phyloP scores from a whole-genome alignment of 495 filamentous ascomycete species.

The Cercophora samala region DNA sequence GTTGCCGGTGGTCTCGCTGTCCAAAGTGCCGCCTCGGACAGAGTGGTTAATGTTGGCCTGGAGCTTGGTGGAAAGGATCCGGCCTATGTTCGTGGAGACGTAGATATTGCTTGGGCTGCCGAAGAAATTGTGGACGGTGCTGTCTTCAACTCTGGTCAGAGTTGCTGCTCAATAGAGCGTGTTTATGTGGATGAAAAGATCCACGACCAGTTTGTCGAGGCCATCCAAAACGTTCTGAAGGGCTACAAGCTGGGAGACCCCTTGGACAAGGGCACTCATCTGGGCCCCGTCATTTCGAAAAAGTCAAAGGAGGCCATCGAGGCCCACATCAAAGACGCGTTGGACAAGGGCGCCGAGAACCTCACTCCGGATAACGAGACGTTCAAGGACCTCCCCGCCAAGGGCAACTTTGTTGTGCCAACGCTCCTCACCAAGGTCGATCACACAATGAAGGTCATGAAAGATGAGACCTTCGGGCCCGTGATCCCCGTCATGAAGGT shows the following conservation, averaged over 20 bases:
- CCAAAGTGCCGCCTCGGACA: constrained; percentile 75
- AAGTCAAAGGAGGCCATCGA: constrained; percentile 70
- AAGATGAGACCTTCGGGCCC: constrained; percentile 93
- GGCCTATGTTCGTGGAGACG: constrained; percentile 81
- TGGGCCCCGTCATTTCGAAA: constrained; percentile 86
- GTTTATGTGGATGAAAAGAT: constrained; percentile 86
- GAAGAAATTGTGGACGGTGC: constrained; percentile 92
- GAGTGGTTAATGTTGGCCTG: constrained; percentile 77
- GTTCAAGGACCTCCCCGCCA: constrained; percentile 62
- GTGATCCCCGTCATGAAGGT: constrained; percentile 95
- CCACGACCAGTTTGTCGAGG: constrained; percentile 74
- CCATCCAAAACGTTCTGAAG: constrained; percentile 74
- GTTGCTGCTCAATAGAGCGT: constrained; percentile 89
- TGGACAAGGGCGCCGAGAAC: constrained; percentile 78
- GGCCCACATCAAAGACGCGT: constrained; percentile 77
- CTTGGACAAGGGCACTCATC: constrained; percentile 67
- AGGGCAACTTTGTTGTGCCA: constrained; percentile 83
- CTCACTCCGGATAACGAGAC: constrained; percentile 76
- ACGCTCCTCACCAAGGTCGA: constrained; percentile 77
- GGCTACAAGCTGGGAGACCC: constrained; percentile 90
- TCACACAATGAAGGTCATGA: constrained; percentile 88
- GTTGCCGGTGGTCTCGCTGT: constrained; percentile 80
- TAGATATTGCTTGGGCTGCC: constrained; percentile 84
- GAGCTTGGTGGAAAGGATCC: constrained; percentile 94
- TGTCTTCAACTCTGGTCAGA: constrained; percentile 95